Percentiles rank a stretch among this genome's conserved stretches.
Conservation (phyloP, 306 rosid genomes). For the Pyrus pyrifolia region DNA sequence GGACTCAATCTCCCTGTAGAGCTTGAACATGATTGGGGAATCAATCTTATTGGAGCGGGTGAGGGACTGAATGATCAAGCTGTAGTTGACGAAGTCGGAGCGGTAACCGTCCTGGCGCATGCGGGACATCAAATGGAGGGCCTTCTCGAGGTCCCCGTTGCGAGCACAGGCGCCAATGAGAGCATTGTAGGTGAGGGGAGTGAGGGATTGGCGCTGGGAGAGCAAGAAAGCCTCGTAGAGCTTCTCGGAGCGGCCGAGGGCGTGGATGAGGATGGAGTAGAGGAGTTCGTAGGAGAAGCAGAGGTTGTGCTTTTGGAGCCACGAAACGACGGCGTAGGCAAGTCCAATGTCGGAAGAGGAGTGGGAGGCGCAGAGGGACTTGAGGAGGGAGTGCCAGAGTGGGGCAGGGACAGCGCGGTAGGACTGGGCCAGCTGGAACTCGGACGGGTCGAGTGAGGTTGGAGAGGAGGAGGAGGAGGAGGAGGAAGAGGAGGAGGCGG, state of each 20-base stretch:
- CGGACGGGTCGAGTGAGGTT: conserved; percentile 55
- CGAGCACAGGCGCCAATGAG: conserved; percentile 86
- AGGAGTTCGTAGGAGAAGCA: conserved; percentile 88
- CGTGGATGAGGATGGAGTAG: conserved; percentile 88
- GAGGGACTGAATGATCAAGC: conserved; percentile 75
- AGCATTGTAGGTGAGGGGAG: conserved; percentile 83
- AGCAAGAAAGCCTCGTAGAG: conserved; percentile 86
- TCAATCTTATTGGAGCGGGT: conserved; percentile 64
- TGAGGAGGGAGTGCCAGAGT: conserved; percentile 86
- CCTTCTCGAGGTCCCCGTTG: conserved; percentile 76
- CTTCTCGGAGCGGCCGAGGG: conserved; percentile 79
- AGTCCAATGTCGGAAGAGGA: conserved; percentile 45
- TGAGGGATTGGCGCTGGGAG: conserved; percentile 62
- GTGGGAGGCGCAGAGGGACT: conserved; percentile 60
- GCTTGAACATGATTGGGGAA: conserved; percentile 66
- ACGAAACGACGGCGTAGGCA: conserved; percentile 74
- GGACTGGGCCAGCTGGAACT: conserved; percentile 73
- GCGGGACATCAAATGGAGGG: conserved; percentile 64
- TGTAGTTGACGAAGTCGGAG: conserved; percentile 72
- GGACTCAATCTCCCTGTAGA: conserved; percentile 55
- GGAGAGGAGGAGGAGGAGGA: conserved; percentile 33
- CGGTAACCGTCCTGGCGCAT: conserved; percentile 84
- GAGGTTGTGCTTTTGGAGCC: conserved; percentile 86
- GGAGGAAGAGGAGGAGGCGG: conserved; percentile 14
- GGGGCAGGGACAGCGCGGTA: conserved; percentile 84